Base-by-base conservation (phyloP, 495 filamentous ascomycete species). In the Xeromyces bisporus region DNA sequence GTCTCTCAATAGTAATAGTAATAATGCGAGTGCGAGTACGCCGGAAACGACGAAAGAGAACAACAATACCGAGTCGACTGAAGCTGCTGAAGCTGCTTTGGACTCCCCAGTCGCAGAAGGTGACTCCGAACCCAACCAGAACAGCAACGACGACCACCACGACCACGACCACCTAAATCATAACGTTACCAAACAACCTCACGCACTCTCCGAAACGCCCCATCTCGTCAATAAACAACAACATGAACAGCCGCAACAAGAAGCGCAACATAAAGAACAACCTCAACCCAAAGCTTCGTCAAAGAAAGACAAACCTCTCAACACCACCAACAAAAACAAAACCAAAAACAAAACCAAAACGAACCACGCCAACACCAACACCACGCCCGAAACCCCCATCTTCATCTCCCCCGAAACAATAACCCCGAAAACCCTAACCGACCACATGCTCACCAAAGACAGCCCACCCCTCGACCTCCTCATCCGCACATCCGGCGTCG, bases 401-500 rank as follows among this genome's bases (percentile, higher is more conserved):
- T 61, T 49, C 21, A 43, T 46, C 12, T 81, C 93, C 26, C 79
- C 84, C 3, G 91, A 96, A 56, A 78, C 60, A 9, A 94, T 97
- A 46, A 87, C 81, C 1, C 58, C 75, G 15, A 67, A 80, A 29
- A 87, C 77, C 1, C 55, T 97, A 12, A 72, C 73, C 8, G 64
- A 67, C 14, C 80, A 93, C 53, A 73, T 89, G 50, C 81, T 85
- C 50, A 96, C 91, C 4, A 70, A 73, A 24, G 77, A 69, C 18
- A 73, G 70, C 32, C 91, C 91, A 2, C 89, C 91, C 1, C 59
- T 96, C 13, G 89, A 97, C 40, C 62, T 97, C 0, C 69, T 96
- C 15, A 64, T 97, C 12, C 68, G 89, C 15, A 97, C 89, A 0
- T 91, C 81, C 30, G 89, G 83, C 16, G 89, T 97, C 7, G 77